Base-by-base conservation (phyloP, 495 filamentous ascomycete species). In the Trypethelium eluteriae region DNA sequence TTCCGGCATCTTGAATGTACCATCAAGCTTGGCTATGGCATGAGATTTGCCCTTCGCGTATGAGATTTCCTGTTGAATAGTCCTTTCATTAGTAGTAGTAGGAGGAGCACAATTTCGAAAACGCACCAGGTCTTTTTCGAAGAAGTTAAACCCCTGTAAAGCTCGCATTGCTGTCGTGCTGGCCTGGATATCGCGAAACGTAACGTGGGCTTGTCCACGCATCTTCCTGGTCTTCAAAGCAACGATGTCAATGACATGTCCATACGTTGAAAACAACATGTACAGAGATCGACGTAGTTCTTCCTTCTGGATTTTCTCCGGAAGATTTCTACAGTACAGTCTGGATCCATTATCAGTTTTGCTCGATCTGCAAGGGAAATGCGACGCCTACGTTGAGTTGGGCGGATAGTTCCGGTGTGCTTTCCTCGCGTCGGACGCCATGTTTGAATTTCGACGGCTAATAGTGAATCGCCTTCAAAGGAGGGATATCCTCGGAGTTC, bases 171-270 rank as follows among this genome's bases (percentile, higher is more conserved):
- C 94, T 72, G 95, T 90, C 39, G 92, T 94, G 57, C 91, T 92
- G 2, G 88, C 83, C 66, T 93, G 88, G 12, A 93, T 79, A 74
- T 99, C 94, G 67, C 89, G 85, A 76, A 91, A 97, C 2, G 93
- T 90, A 59, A 99, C 81, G 73, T 97, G 93, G 63, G 94, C 95
- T 76, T 98, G 94, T 2, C 94, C 94, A 44, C 95, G 89, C 89
- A 96, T 93, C 78, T 92, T 92, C 71, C 80, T 80, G 0, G 90
- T 94, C 77, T 90, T 92, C 72, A 96, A 81, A 39, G 90, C 89
- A 39, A 96, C 89, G n/a, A 99, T 87, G 73, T 98, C 94, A 62
- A 99, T 84, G 14, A 99, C 89, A 9, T 90, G 86, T 32, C 95
- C 95, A 75, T 97, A 93, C 38, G 92, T 96, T 11, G 90, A 88